These are phyloP conservation scores for Seminavis robusta DNA, from an alignment of 108 stramenopile species.

Conservation along the genomic window DNA sequence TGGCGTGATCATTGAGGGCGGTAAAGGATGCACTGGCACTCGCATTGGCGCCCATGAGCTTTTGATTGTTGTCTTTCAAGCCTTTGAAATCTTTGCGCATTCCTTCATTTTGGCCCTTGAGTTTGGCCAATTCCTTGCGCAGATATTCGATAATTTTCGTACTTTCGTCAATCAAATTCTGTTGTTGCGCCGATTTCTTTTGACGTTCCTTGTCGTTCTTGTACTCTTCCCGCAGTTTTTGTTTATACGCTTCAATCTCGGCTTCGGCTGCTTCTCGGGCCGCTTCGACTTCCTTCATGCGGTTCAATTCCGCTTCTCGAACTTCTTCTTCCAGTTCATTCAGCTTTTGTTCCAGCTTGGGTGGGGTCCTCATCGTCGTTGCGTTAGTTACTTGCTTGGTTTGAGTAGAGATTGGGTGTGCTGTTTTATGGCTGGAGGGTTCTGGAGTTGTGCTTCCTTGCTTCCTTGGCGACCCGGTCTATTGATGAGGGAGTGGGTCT, in stretches of 20 bases:
- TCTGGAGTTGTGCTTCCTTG: no score
- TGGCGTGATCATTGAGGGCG: conserved; percentile 66
- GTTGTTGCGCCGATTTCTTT: conserved; percentile 46
- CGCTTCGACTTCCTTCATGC: conserved; percentile 45
- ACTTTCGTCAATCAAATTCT: conserved; percentile 69
- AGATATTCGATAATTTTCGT: conserved; percentile 70
- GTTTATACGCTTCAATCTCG: conserved; percentile 51
- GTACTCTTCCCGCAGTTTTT: conserved; percentile 23
- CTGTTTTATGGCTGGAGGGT: no score
- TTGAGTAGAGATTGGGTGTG: no score
- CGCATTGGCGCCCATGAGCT: conserved; percentile 71
- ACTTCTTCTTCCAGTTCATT: conserved; percentile 39
- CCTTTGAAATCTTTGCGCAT: conserved; percentile 60
- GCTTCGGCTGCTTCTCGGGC: conserved; percentile 43
- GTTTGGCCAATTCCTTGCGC: conserved; percentile 60
- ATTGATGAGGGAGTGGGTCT: no score
- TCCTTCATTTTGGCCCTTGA: conserved; percentile 46
- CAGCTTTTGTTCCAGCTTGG: no score
- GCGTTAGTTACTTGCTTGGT: no score
- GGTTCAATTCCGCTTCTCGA: conserved; percentile 47
- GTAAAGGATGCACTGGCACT: conserved; percentile 64
- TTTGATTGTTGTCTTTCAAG: conserved; percentile 60
- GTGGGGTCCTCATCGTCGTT: no score
- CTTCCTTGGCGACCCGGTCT: no score
- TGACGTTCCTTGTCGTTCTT: conserved; percentile 11